Conservation (phyloP, 2,329 filamentous ascomycete species). For the Paecilomyces sp. region DNA sequence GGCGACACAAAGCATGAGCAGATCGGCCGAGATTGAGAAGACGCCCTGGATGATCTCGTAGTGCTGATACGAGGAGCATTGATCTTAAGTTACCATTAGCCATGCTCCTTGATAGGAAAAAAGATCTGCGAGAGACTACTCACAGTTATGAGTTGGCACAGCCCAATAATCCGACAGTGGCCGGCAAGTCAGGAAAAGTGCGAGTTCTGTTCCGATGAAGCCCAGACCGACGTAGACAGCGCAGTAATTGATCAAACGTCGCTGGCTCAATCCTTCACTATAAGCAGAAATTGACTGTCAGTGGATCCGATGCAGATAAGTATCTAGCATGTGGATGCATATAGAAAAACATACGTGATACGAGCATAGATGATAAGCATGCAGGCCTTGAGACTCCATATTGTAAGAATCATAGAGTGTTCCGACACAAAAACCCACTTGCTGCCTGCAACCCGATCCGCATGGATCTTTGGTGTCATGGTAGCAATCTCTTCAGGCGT, state of each 20-base stretch:
- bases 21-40: conserved; percentile 39
- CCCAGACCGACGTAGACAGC: conserved; percentile 37
- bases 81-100: conserved; percentile 13
- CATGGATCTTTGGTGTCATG: conserved; percentile 41
- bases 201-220: conserved; percentile 44
- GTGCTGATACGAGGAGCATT: conserved; percentile 39
- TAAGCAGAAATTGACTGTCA: neutral
- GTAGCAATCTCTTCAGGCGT: conserved; percentile 37
- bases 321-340: neutral
- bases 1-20: conserved; percentile 36
- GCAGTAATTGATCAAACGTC: conserved; percentile 29
- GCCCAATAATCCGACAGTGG: conserved; percentile 47
- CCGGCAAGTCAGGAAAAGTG: conserved; percentile 45
- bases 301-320: neutral
- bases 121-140: conserved; percentile 3
- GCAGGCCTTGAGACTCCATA: conserved; percentile 48
- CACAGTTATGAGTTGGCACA: conserved; percentile 35
- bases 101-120: neutral
- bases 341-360: conserved; percentile 33
- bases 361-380: conserved; percentile 48
- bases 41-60: conserved; percentile 40
- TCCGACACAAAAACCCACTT: conserved; percentile 59
- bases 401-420: conserved; percentile 52
- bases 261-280: conserved; percentile 25
- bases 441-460: conserved; percentile 44